Evolutionary conservation across 345 rosid genomes (phyloP).

Genomic region (Viola odorata): DNA sequence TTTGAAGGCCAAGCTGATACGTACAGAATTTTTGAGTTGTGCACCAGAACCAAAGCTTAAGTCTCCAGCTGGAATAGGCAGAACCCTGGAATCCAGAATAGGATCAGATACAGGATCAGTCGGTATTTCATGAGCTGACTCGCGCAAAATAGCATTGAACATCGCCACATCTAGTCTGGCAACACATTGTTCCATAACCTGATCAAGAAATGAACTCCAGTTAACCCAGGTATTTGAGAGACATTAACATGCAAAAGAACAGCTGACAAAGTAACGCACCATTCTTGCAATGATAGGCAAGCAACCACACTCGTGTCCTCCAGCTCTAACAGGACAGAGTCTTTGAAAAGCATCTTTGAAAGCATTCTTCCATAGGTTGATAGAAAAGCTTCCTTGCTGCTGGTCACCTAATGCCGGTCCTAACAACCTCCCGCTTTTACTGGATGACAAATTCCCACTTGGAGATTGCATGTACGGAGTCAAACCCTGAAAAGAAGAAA

Average conservation of each 20-base stretch:
- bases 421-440: constrained; percentile 44
- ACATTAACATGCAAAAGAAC: not conserved
- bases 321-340: constrained; percentile 88
- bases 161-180: constrained; percentile 87
- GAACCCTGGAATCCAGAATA: constrained; percentile 72
- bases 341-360: constrained; percentile 68
- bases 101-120: constrained; percentile 96
- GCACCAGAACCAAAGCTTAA: constrained; percentile 98
- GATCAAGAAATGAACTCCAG: constrained; percentile 12
- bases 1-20: constrained; percentile 2
- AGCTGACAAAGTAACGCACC: constrained; percentile 35
- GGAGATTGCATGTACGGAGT: constrained; percentile 92
- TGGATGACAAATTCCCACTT: constrained; percentile 29
- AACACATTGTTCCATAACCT: constrained; percentile 88
- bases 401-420: constrained; percentile 78
- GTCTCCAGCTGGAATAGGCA: constrained; percentile 94
- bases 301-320: constrained; percentile 91
- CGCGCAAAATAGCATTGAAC: constrained; percentile 94
- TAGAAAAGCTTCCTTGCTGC: constrained; percentile 73
- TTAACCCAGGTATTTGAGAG: constrained; percentile 4
- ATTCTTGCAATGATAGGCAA: constrained; percentile 63
- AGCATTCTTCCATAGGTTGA: constrained; percentile 73
- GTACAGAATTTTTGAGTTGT: constrained; percentile 85
- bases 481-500: constrained; percentile 47
- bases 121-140: constrained; percentile 88